Base-by-base conservation (phyloP, 805 yeast genomes). In the Limtongia smithiae region DNA sequence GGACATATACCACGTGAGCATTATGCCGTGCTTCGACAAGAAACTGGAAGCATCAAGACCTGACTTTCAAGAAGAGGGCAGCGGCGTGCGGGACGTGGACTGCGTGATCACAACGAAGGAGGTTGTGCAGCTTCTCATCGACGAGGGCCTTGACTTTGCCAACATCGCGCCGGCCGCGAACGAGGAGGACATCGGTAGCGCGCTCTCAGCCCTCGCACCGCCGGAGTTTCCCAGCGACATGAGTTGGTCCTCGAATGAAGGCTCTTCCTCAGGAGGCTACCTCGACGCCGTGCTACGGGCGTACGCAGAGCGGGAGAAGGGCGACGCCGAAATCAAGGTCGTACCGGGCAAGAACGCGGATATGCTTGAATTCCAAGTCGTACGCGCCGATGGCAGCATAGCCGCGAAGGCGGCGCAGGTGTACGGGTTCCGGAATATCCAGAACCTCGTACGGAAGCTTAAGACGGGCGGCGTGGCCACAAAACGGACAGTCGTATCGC, bases 21-120 rank as follows among this genome's bases (percentile, higher is more conserved):
- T 93, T 18, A 91, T 91, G 97, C 97, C 98, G 1, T 91, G 97
- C 61, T 93, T 93, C 65, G 98, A 93, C 66, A 93, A 93, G 69
- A 93, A 93, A 66, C 74, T 90, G 36, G 98, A 93, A 69, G 93
- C 96, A 24, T 89, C 95, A 3, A 75, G 97, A 54, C 82, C 85
- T 0, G 96, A 87, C 57, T 70, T 74, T 44, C 72, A 68, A 17
- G 61, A 54, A 2, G 66, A 58, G 4, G 66, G 60, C 3, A n/a
- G n/a, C n/a, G 63, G 58, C 4, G 65, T 63, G 11, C 66, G 69
- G 9, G 96, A 88, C 61, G 97, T 93, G 11, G 97, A 93, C 65
- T 86, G 96, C 70, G 98, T 93, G 2, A 77, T 93, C 20, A 93
- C 98, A 0, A 89, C 97, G 11, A 82, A 80, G 59, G 98, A 93